These are phyloP conservation scores for Trichopus zeylanicus DNA, from an alignment of 116 monocot species.

Conservation along the genomic window DNA sequence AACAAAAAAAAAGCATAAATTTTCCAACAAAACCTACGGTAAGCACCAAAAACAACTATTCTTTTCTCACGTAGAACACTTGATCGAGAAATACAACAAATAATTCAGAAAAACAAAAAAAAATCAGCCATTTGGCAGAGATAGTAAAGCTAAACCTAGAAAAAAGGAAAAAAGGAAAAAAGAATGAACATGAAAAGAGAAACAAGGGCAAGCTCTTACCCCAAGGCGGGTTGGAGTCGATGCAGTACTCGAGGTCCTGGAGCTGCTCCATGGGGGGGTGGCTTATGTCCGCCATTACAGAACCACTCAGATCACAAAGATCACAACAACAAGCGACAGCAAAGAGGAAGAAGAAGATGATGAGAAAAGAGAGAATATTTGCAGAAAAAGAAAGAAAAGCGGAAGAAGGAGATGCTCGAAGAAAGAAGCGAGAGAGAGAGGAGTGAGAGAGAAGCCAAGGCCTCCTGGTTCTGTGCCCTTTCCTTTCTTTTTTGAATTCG, in stretches of 20 bases:
- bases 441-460: not conserved
- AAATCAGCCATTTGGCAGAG: not conserved
- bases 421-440: not conserved
- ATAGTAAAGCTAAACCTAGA: not conserved
- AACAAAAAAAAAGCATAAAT: not conserved
- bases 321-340: not conserved
- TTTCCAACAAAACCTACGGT: not conserved
- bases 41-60: not conserved
- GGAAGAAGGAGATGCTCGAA: not conserved
- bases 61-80: not conserved
- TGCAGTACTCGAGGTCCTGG: conserved; percentile 94
- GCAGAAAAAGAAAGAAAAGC: not conserved
- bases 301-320: conserved; percentile 8
- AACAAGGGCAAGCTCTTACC: conserved; percentile 21
- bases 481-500: not conserved
- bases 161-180: not conserved
- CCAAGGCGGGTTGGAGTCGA: conserved; percentile 93
- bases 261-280: conserved; percentile 96
- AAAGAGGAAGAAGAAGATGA: conserved; percentile 3
- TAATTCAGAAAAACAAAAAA: not conserved
- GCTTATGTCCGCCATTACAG: conserved; percentile 74
- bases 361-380: not conserved
- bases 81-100: not conserved
- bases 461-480: not conserved
- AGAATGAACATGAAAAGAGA: conserved; percentile 1